phyloP scores from a whole-genome alignment of 148 eudicot genomes.

The Euryodendron excelsum region DNA sequence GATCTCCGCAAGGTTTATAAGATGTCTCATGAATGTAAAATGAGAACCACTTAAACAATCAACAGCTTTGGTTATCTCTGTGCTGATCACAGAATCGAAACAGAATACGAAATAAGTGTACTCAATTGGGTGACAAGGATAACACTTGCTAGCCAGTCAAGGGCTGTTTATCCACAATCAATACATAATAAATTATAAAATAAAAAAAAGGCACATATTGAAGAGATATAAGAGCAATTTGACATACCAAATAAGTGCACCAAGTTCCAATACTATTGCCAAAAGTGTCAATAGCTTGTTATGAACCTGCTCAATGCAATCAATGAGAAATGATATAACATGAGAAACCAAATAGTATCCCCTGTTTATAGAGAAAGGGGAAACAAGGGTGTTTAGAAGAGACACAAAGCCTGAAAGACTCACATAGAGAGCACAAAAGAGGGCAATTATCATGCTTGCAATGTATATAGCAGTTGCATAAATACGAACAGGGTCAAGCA shows the following conservation, averaged over 20 bases:
- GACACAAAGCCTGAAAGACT: slow-evolving; percentile 24
- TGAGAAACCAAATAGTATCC: slow-evolving; percentile 1
- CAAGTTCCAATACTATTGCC: slow-evolving; percentile 80
- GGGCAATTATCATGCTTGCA: slow-evolving; percentile 82
- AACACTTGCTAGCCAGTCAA: slow-evolving; percentile 5
- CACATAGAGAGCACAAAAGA: slow-evolving; percentile 93
- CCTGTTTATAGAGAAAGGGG: background rate
- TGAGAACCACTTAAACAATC: background rate
- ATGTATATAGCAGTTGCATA: slow-evolving; percentile 92
- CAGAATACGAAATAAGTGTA: background rate
- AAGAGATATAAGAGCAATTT: background rate
- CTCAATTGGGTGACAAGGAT: background rate
- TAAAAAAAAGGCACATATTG: background rate
- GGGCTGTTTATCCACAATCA: slow-evolving; percentile 4
- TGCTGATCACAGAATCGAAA: background rate
- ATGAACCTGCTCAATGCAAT: slow-evolving; percentile 52
- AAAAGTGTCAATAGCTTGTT: slow-evolving; percentile 88
- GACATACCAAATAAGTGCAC: slow-evolving; percentile 77
- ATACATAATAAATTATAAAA: background rate
- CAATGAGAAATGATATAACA: slow-evolving; percentile 11
- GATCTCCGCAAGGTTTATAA: background rate
- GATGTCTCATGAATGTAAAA: background rate
- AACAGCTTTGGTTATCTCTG: background rate
- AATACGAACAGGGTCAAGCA: slow-evolving; percentile 97
- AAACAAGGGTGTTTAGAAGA: background rate